Evolutionary conservation across 2,329 filamentous ascomycete species (phyloP), one percentile per base, ranked within the genome.

Genomic region (Didymella pinodella): DNA sequence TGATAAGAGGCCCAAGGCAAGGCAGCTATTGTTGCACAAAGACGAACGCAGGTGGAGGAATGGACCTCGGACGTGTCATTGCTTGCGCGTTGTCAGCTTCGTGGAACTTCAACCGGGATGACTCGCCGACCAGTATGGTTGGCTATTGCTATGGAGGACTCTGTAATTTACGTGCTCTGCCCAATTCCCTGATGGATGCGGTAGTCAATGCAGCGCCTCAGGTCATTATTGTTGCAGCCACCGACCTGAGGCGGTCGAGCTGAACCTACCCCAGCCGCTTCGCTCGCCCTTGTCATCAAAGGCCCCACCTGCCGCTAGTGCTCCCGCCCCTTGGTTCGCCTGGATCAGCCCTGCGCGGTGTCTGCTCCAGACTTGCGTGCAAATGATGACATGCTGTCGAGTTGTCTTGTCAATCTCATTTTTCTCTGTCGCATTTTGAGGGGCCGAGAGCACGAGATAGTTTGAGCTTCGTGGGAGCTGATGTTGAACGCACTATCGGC

Each of bases 251-350:
- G 38, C 14, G 46, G 36, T 41, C 34, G 41, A 32, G 40, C 20
- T 43, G 18, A 40, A 31, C 38, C 18, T 32, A 3, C 22, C 22
- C 20, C 20, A 45, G 20, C 38, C 43, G 40, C 45, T 32, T 38
- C 43, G 51, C 48, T 58, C 49, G 49, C 46, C 36, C 36, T 20
- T 18, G 36, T 40, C 38, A 18, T 40, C 31, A 18, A 16, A 31
- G 7, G 55, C 31, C 56, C 47, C 50, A 59, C 56, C 46, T 46
- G 11, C 56, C 50, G 46, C 41, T 59, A 54, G 56, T 34, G 40
- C 22, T 46, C 31, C 56, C 56, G 41, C n/a, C 28, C 16, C 14
- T 31, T 31, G 56, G 56, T 20, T 51, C 38, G 41, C 46, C 32
- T 49, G 41, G 45, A 36, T 43, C 54, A 57, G 44, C 50, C 50